These are phyloP conservation scores for Pontederia paniculata DNA, from an alignment of 176 grass and related monocot species.

Conservation along the genomic window DNA sequence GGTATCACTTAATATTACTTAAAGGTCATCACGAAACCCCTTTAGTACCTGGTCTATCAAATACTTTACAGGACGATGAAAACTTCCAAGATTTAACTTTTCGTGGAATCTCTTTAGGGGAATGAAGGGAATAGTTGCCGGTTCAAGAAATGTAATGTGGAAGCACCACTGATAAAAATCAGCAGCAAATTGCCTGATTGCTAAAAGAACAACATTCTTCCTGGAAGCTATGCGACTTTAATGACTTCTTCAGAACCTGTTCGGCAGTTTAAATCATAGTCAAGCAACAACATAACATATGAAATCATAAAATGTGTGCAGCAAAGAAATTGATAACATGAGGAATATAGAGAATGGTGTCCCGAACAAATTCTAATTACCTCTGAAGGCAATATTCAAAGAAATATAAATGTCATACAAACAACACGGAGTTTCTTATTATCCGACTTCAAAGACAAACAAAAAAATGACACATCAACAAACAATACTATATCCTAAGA, in stretches of 20 bases:
- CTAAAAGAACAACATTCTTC: conserved; percentile 52
- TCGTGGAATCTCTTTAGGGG: conserved; percentile 71
- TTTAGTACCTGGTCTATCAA: conserved; percentile 67
- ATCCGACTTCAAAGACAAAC: too few relatives aligned
- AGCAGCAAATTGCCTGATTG: conserved; percentile 42
- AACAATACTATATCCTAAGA: too few relatives aligned
- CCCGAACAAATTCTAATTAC: background rate
- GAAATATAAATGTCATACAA: too few relatives aligned
- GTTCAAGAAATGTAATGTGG: conserved; percentile 85
- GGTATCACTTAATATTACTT: too few relatives aligned
- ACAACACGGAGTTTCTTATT: too few relatives aligned
- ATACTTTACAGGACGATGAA: conserved; percentile 49
- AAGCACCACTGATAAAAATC: conserved; percentile 88
- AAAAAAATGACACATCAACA: too few relatives aligned
- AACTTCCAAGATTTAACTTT: conserved; percentile 36
- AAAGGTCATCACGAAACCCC: background rate
- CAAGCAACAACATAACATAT: conserved; percentile 1
- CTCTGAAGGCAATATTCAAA: too few relatives aligned
- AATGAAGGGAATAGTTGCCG: conserved; percentile 61
- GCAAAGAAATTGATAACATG: too few relatives aligned
- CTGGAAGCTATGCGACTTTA: conserved; percentile 62
- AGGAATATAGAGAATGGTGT: background rate
- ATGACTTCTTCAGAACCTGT: conserved; percentile 46
- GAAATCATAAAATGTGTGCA: background rate
- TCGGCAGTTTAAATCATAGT: conserved; percentile 11